Base-by-base conservation (phyloP, 495 filamentous ascomycete genomes). In the Penicillium arizonense region DNA sequence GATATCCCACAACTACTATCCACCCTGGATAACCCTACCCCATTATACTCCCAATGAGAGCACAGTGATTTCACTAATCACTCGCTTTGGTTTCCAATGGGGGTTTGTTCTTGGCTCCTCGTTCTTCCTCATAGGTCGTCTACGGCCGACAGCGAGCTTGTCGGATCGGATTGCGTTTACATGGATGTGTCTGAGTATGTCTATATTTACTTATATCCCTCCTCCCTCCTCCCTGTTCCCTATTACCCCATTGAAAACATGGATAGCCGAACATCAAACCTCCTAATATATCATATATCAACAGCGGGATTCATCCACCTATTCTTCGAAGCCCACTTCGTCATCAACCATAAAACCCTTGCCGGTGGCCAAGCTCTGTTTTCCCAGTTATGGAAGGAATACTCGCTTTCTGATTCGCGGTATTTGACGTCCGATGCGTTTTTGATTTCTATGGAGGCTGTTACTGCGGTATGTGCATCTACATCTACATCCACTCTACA, bases 331-430 rank as follows among this genome's bases (percentile, higher is more conserved):
- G 86, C 85, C 39, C 89, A 88, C 69, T 91, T 82, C 61, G 76
- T 82, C 43, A 61, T 77, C 51, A 82, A 87, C 68, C 80, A 80
- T 56, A 61, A 65, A 6, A 56, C 44, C 36, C 75, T 85, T 64
- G 67, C 69, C 6, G 57, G 66, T 13, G 63, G 57, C 39, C 74
- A 78, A 55, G 70, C 75, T 32, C 55, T 90, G 1, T 79, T 89
- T 38, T 83, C 82, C 0, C 87, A 91, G 63, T 73, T 91, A 16
- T 91, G 89, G 89, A 91, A 91, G 59, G 88, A 91, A 62, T 93
- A 93, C 72, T 74, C 86, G 11, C 74, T 85, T 16, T 88, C 87
- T 9, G 89, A 93, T 64, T 90, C 87, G 33, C 79, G 89, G 20
- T 91, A 93, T 50, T 67, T 91, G 47, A 85, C 81, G 5, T 77